phyloP scores from a whole-genome alignment of 192 early-diverging fungal genomes.

The Backusella australiensis region DNA sequence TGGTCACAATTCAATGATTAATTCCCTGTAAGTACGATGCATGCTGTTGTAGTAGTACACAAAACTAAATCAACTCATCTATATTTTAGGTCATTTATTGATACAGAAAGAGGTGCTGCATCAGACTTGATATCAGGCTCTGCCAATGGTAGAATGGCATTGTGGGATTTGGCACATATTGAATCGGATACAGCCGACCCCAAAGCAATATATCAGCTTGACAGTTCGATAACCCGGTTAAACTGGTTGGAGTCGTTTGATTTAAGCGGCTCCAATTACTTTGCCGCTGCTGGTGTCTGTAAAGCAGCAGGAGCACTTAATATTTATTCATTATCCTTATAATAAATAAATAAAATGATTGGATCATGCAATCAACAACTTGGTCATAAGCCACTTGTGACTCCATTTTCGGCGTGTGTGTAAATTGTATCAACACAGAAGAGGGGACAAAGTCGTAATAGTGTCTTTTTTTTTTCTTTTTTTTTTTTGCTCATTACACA shows the following conservation, averaged over 20 bases:
- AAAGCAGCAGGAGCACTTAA: conserved; percentile 2
- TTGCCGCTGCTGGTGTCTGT: conserved; percentile 14
- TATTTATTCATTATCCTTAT: neutral
- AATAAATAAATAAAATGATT: neutral
- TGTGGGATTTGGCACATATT: conserved; percentile 8
- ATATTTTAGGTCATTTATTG: conserved; percentile 1
- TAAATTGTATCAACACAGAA: neutral
- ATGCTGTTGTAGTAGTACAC: neutral
- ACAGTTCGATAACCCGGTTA: conserved; percentile 6
- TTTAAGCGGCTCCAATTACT: neutral
- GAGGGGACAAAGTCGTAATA: no score
- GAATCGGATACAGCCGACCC: neutral
- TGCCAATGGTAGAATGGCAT: conserved; percentile 26
- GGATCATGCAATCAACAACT: neutral
- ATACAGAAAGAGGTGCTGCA: neutral
- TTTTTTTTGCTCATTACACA: neutral
- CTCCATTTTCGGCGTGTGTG: neutral
- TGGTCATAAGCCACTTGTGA: neutral
- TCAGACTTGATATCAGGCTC: conserved; percentile 24
- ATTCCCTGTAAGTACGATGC: conserved; percentile 21
- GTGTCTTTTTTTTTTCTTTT: neutral
- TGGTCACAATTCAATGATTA: conserved; percentile 28
- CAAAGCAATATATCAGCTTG: neutral
- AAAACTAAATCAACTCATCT: neutral
- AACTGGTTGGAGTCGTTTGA: conserved; percentile 13